These are phyloP conservation scores for Arthroderma sp. DNA, from an alignment of 2,329 filamentous ascomycete genomes.

Conservation along the genomic window DNA sequence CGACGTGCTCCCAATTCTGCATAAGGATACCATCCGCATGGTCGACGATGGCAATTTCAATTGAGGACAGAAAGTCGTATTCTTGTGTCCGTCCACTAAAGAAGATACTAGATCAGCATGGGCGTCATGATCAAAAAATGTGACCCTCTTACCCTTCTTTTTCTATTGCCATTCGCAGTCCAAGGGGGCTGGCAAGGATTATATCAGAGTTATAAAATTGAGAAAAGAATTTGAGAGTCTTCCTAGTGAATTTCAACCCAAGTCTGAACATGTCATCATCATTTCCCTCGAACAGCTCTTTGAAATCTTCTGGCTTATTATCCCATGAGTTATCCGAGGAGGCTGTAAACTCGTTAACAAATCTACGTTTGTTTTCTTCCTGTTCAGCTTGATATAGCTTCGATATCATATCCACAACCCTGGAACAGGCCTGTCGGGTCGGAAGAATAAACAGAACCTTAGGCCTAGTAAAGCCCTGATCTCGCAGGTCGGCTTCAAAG, in stretches of 20 bases:
- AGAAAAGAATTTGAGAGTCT: slow-evolving; percentile 87
- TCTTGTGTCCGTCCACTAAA: slow-evolving; percentile 47
- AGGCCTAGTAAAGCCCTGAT: slow-evolving; percentile 90
- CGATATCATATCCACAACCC: slow-evolving; percentile 63
- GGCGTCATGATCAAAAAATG: slow-evolving; percentile 22
- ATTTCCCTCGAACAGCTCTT: slow-evolving; percentile 81
- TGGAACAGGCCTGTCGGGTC: slow-evolving; percentile 72
- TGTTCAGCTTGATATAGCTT: slow-evolving; percentile 69
- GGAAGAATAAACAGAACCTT: slow-evolving; percentile 86
- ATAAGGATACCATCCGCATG: slow-evolving; percentile 87
- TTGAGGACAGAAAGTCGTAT: slow-evolving; percentile 82
- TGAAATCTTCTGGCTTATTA: slow-evolving; percentile 74
- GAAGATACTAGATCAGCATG: not conserved
- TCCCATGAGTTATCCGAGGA: slow-evolving; percentile 54
- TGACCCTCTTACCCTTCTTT: slow-evolving; percentile 46
- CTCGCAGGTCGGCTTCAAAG: slow-evolving; percentile 60
- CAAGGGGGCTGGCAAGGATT: slow-evolving; percentile 79
- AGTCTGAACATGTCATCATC: slow-evolving; percentile 95
- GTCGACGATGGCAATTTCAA: slow-evolving; percentile 81
- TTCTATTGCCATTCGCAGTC: slow-evolving; percentile 79
- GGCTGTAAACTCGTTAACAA: slow-evolving; percentile 67
- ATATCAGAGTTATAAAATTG: slow-evolving; percentile 96
- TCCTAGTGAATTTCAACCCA: slow-evolving; percentile 92
- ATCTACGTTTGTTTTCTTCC: slow-evolving; percentile 88
- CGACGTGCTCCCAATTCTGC: slow-evolving; percentile 97